Conservation (phyloP, 1,284 basidiomycete species). For the Ustilago sp. region DNA sequence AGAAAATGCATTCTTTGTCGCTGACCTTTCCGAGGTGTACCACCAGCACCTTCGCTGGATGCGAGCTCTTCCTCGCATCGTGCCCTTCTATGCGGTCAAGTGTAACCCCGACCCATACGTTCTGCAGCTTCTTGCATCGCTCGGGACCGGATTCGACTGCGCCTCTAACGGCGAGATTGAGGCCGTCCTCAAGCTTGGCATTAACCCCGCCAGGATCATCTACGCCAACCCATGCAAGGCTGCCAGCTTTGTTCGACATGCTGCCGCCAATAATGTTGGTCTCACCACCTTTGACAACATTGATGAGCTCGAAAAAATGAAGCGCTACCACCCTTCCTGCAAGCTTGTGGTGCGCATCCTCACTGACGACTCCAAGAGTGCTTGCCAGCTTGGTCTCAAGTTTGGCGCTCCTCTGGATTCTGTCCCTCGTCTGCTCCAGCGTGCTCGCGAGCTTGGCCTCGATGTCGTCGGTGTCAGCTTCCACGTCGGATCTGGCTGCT, state of each 20-base stretch:
- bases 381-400: conserved; percentile 94
- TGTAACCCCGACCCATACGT: conserved; percentile 98
- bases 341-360: conserved; percentile 93
- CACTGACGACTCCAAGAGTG: conserved; percentile 93
- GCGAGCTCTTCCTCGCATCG: conserved; percentile 78
- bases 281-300: conserved; percentile 98
- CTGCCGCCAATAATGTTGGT: conserved; percentile 82
- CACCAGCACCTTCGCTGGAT: conserved; percentile 88
- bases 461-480: conserved; percentile 95
- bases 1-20: conserved; percentile 96
- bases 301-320: conserved; percentile 97
- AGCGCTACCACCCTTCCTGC: conserved; percentile 82
- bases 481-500: conserved; percentile 97
- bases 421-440: conserved; percentile 82
- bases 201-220: conserved; percentile 78
- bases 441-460: conserved; percentile 83
- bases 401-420: conserved; percentile 91
- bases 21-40: conserved; percentile 89
- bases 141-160: conserved; percentile 96
- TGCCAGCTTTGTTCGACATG: conserved; percentile 87
- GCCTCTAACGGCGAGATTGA: conserved; percentile 96
- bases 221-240: conserved; percentile 99
- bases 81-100: conserved; percentile 91
- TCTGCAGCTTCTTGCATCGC: conserved; percentile 85
- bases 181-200: conserved; percentile 80